Percentiles rank a stretch among this genome's conserved stretches.
These are phyloP conservation scores for Gracilaria domingensis DNA, from an alignment of 23 red algal genomes.

Conservation along the genomic window DNA sequence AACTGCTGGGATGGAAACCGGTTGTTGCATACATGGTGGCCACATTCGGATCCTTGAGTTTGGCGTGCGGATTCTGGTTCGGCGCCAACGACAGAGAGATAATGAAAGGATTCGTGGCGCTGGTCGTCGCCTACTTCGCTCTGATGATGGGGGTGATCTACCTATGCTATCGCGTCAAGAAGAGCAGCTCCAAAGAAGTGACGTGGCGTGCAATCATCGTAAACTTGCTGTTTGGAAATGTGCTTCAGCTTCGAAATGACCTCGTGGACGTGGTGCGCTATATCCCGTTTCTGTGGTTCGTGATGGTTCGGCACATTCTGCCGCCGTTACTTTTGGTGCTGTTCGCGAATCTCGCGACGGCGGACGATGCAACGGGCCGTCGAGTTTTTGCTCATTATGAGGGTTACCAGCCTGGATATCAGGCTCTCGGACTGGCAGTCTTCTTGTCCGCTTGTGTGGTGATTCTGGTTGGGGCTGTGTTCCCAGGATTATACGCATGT, in stretches of 20 bases:
- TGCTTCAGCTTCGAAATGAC: slow-evolving; percentile 41
- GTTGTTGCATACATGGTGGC: slow-evolving; percentile 44
- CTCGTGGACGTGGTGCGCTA: slow-evolving; percentile 43
- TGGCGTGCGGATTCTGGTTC: slow-evolving; percentile 74
- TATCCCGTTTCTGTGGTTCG: slow-evolving; percentile 57
- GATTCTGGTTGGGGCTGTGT: slow-evolving; percentile 36
- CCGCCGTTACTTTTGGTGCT: slow-evolving; percentile 55
- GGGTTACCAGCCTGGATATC: slow-evolving; percentile 6
- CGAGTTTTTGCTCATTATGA: slow-evolving; percentile 15
- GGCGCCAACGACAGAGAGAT: slow-evolving; percentile 11
- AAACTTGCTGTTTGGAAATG: slow-evolving; percentile 45
- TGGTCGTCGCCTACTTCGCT: slow-evolving; percentile 9
- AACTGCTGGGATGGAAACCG: slow-evolving; percentile 20
- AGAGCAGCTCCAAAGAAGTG: not conserved
- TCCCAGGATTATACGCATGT: slow-evolving; percentile 30
- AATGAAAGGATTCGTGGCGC: slow-evolving; percentile 59
- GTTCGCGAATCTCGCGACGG: slow-evolving; percentile 43
- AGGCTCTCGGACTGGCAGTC: slow-evolving; percentile 53
- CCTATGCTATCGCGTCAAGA: slow-evolving; percentile 18
- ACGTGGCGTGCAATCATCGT: slow-evolving; percentile 1
- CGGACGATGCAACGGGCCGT: not conserved
- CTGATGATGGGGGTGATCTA: slow-evolving; percentile 14
- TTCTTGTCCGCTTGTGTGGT: slow-evolving; percentile 24
- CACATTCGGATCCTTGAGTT: slow-evolving; percentile 17
- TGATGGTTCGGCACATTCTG: slow-evolving; percentile 49